These are phyloP conservation scores for Osmozyma mogii DNA, from an alignment of 805 yeast species.

Conservation along the genomic window DNA sequence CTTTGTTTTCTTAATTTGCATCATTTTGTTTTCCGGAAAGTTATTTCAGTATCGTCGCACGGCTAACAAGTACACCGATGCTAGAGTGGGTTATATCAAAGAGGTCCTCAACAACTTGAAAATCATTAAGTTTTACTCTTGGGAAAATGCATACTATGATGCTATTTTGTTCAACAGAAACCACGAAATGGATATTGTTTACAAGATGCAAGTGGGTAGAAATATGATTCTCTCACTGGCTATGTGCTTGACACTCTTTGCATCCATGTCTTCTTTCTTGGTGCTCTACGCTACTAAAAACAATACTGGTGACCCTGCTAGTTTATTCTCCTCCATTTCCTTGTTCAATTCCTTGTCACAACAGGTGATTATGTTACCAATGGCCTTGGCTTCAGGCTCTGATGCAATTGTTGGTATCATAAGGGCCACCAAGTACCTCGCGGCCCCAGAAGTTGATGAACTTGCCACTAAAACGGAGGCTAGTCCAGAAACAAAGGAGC, in stretches of 20 bases:
- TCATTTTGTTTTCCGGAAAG: slow-evolving; percentile 39
- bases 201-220: slow-evolving; percentile 57
- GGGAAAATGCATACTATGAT: slow-evolving; percentile 76
- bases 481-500: slow-evolving; percentile 10
- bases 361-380: slow-evolving; percentile 62
- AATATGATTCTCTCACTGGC: slow-evolving; percentile 53
- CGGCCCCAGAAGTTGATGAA: slow-evolving; percentile 35
- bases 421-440: slow-evolving; percentile 48
- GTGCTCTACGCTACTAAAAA: slow-evolving; percentile 25
- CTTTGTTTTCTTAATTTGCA: slow-evolving; percentile 39
- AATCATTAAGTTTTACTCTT: slow-evolving; percentile 79
- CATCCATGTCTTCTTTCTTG: slow-evolving; percentile 54
- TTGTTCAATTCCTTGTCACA: slow-evolving; percentile 54
- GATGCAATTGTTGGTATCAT: slow-evolving; percentile 59
- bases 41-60: slow-evolving; percentile 48
- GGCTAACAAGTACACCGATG: slow-evolving; percentile 65
- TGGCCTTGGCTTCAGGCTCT: slow-evolving; percentile 58
- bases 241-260: slow-evolving; percentile 57
- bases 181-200: slow-evolving; percentile 54
- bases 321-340: slow-evolving; percentile 62
- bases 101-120: slow-evolving; percentile 76
- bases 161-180: slow-evolving; percentile 48
- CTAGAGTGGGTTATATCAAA: slow-evolving; percentile 65
- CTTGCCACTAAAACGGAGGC: slow-evolving; percentile 24
- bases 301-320: slow-evolving; percentile 42